Evolutionary conservation across 805 yeast species (phyloP).

Genomic region (Metschnikowia amazonensis): DNA sequence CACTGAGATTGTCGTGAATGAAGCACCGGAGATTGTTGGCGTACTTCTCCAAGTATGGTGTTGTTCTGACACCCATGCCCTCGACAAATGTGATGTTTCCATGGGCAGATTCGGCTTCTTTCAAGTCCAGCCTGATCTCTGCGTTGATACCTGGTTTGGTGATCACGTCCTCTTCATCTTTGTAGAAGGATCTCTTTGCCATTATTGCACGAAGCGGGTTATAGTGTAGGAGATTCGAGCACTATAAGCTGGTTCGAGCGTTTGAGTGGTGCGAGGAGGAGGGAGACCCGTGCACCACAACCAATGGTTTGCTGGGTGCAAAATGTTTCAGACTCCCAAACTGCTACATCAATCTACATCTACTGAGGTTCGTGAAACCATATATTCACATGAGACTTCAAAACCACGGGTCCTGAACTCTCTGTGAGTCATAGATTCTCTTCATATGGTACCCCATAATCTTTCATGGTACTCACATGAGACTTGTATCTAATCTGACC

Average conservation of each 20-base stretch:
- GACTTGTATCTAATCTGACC: too few species aligned
- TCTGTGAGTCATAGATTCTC: too few species aligned
- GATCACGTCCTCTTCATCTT: constrained; percentile 47
- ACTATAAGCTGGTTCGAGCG: too few species aligned
- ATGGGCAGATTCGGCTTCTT: constrained; percentile 36
- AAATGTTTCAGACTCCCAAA: too few species aligned
- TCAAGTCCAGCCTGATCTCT: constrained; percentile 34
- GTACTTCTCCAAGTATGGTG: constrained; percentile 45
- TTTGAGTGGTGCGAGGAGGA: background rate
- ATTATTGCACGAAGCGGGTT: background rate
- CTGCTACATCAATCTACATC: background rate
- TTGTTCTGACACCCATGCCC: constrained; percentile 53
- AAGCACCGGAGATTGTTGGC: constrained; percentile 38
- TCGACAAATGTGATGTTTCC: constrained; percentile 41
- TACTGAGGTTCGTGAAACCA: background rate
- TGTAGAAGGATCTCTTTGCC: constrained; percentile 44
- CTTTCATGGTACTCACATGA: too few species aligned
- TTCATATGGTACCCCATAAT: too few species aligned
- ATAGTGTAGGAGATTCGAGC: too few species aligned
- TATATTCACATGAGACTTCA: background rate
- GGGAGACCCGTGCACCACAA: background rate
- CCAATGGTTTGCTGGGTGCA: background rate
- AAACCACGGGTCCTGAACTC: too few species aligned
- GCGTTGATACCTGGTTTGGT: constrained; percentile 48
- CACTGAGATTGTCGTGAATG: constrained; percentile 35